Evolutionary conservation across 2,329 filamentous ascomycete genomes (phyloP), one percentile per base, ranked within the genome.

Genomic region (Trichophyton verrucosum): DNA sequence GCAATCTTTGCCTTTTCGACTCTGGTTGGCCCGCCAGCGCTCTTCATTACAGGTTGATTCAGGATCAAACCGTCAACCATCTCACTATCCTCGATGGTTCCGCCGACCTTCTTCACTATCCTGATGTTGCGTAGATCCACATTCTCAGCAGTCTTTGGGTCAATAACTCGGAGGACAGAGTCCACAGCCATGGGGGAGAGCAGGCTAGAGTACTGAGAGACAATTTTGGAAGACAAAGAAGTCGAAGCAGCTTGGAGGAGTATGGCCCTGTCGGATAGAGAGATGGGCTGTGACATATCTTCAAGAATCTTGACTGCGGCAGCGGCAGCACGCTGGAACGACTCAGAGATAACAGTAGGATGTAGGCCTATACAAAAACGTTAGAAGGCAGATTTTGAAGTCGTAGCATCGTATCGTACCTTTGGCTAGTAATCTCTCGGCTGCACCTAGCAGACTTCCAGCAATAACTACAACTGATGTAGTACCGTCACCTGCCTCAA

Each of bases 1-100:
- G 88, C 94, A 77, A 99, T 99, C 78, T 82, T 87, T 65, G 94
- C 94, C 83, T 99, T 99, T 77, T 99, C 94, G 81, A 97, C 95
- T 70, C 91, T 84, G 68, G 86, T 83, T 60, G 94, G 92, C 4
- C 94, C 94, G 70, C 91, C 89, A 33, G 89, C 91, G 72, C 86
- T 91, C 83, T 99, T 99, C 71, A 97, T 83, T 47, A 96, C 91
- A 36, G 86, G 86, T 75, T 99, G 94, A 70, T 89, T 91, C 68
- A 99, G 81, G 60, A 97, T 91, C 62, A 99, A 77, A 33, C 94
- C 94, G 70, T 99, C 94, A 42, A 97, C 85, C 80, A 99, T 87
- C 78, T 99, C 94, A 71, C 90, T 96, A 73, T 99, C 94, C 72
- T 99, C 94, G 73, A 99, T 97, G 46, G 95, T 97, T 63, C 94